Base-by-base conservation (phyloP, 129 eudicot genomes). In the Flaveria sonorensis region DNA sequence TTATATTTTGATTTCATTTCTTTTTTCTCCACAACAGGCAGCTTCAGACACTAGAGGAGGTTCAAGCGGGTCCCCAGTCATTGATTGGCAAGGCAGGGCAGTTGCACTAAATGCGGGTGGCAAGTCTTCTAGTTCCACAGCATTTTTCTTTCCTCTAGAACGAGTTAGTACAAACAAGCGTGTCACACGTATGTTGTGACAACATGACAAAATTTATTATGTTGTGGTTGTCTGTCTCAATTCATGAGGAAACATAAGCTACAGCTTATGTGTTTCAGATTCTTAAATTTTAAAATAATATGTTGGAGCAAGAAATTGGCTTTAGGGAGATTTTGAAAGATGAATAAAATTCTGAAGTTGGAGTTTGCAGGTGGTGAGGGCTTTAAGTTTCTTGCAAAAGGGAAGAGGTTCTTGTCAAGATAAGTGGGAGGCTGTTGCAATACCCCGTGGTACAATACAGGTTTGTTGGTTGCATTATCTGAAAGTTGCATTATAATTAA, bases 1-100 rank as follows among this genome's bases (percentile, higher is more conserved):
- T 46, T 75, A 12, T 70, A 57, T 42, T 32, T 69, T 16, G 60
- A 55, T 70, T 78, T 59, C 7, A 26, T 7, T 48, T 19, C 14
- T 18, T 52, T 14, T 76, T 47, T 10, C 75, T 20, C 8, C 14
- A 47, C 61, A 42, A 40, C 77, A 95, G 99, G 99, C 99, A 19
- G 99, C 99, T 83, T 95, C 99, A 79, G 99, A 97, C 50, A 95
- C 99, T 70, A 95, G 89, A 84, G 99, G 99, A 20, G 99, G 99
- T 76, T 95, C 99, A 60, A 95, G 99, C 83, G 99, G 99, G 59
- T 95, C 99, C 71, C 99, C 99, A 26, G 99, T 95, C 11, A 88
- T 95, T 70, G 97, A 95, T 81, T 91, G 92, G 92, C 96, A 87
- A 85, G 99, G 99, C 15, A 82, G 99, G 82, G 99, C 97, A 21